Evolutionary conservation across 2,329 filamentous ascomycete genomes (phyloP), one percentile per base, ranked within the genome.

Genomic region (Alternaria gansuensis): DNA sequence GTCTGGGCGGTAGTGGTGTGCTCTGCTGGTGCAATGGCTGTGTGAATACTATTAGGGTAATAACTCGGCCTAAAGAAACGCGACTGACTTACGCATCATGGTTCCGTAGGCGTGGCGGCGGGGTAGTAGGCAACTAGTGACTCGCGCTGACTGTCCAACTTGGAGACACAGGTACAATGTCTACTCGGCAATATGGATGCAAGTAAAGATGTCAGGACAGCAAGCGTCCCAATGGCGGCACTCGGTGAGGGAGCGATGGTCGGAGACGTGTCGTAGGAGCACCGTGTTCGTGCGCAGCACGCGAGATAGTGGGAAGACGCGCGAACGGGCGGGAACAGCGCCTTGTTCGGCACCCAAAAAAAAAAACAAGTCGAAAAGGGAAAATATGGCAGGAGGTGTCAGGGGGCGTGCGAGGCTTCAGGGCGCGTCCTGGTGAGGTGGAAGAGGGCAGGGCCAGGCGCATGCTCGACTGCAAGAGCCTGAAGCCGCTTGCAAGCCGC

Each of bases 21-120:
- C 48, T 66, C 68, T 72, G 54, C 40, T 46, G 57, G 51, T 46
- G 56, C 61, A 65, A 60, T 64, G 57, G 60, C 63, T 68, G 61
- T 69, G 67, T 68, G 59, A 60, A 57, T 44, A 44, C 57, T 44
- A 44, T 54, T 43, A 46, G 39, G 45, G 54, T 40, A 37, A 57
- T 37, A 45, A 49, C 39, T 53, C 54, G 57, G 58, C 46, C 40
- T 58, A 54, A 54, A 54, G 56, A 40, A 54, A 62, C 64, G 61
- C 61, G 62, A 65, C 46, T 40, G 37, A 57, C 68, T 70, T 62
- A 64, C 64, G 60, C 62, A 64, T 61, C 43, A 58, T 62, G 50
- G 44, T 50, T 45, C 24, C 48, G 55, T 49, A 49, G 49, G 44
- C 52, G 56, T 62, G 64, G 58, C 62, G 60, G 64, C 59, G 64